These are phyloP conservation scores for Aspergillus funiculosus DNA, from an alignment of 495 filamentous ascomycete species.

Conservation along the genomic window DNA sequence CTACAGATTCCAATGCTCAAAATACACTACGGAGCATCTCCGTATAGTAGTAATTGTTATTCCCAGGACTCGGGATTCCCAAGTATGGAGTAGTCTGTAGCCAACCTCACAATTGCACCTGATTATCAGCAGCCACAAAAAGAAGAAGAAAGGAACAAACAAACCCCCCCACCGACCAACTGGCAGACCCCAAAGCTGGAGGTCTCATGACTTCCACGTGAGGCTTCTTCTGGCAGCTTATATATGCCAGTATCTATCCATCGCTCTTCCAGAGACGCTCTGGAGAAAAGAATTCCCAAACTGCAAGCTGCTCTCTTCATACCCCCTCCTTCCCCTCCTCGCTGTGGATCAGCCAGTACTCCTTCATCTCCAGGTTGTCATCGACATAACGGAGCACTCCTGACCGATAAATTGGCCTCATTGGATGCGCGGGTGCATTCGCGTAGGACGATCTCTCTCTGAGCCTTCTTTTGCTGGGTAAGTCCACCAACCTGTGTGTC, in stretches of 20 bases:
- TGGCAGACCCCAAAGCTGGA: neutral
- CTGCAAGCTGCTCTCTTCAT: too few species aligned
- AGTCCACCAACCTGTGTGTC: slow-evolving; percentile 6
- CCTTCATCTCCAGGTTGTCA: slow-evolving; percentile 9
- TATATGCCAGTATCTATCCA: too few species aligned
- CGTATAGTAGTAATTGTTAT: too few species aligned
- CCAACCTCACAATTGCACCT: too few species aligned
- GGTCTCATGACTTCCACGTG: slow-evolving; percentile 5
- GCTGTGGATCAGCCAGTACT: neutral
- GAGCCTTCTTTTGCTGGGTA: slow-evolving; percentile 9
- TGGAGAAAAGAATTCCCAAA: too few species aligned
- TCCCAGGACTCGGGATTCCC: too few species aligned
- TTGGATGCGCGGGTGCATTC: slow-evolving; percentile 8
- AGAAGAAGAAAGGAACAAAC: too few species aligned
- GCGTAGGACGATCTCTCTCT: slow-evolving; percentile 16
- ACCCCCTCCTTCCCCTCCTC: slow-evolving; percentile 2
- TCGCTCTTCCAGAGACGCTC: too few species aligned
- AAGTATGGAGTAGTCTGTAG: too few species aligned
- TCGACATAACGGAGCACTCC: slow-evolving; percentile 7
- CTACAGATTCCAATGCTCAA: too few species aligned
- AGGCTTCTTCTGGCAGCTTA: too few species aligned
- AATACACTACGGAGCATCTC: neutral
- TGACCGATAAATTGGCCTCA: slow-evolving; percentile 12
- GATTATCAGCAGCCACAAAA: too few species aligned
- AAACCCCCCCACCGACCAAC: neutral